Base-by-base conservation (phyloP, 129 eudicot genomes). In the Gnaphalium uliginosum region DNA sequence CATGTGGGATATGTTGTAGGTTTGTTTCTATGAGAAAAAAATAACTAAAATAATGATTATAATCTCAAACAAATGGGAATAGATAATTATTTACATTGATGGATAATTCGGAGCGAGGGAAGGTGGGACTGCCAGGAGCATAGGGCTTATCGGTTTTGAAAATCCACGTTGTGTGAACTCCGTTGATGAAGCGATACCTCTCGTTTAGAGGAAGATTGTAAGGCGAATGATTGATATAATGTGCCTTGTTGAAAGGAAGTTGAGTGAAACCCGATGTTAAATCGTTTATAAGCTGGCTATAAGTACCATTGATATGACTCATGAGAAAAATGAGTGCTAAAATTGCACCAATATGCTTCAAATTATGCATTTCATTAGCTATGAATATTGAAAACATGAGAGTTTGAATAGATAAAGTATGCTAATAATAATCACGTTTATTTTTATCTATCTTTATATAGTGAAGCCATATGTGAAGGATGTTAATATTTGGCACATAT, bases 81-180 rank as follows among this genome's bases (percentile, higher is more conserved):
- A 51, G 5, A 7, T 6, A 4, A 70, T 70, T 18, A 27, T 57
- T 24, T 78, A 82, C 86, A 19, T 48, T 72, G 50, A 78, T 78
- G 6, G 35, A 46, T 50, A 78, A 50, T 39, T 82, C 86, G 14
- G 83, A 64, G 15, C 86, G 79, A 35, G 86, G 86, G 2, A 25
- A 39, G 63, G 86, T 83, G 57, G 73, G 77, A 78, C 83, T 83
- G 25, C 74, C 64, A 13, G 14, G 73, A 9, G 53, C 62, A 4
- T 48, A 41, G 3, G 86, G 86, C 18, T 78, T 60, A 35, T 82
- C 83, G 0, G 76, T 74, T 1, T 75, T 57, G 72, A 35, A 82
- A 9, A 82, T 76, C 79, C 86, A 78, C 6, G 73, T 63, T 26
- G 73, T 82, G 76, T 82, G 86, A 82, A 82, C 63, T 33, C 80